Base-by-base conservation (phyloP, 352 stramenopile genomes). In the Pythium sukuiense region DNA sequence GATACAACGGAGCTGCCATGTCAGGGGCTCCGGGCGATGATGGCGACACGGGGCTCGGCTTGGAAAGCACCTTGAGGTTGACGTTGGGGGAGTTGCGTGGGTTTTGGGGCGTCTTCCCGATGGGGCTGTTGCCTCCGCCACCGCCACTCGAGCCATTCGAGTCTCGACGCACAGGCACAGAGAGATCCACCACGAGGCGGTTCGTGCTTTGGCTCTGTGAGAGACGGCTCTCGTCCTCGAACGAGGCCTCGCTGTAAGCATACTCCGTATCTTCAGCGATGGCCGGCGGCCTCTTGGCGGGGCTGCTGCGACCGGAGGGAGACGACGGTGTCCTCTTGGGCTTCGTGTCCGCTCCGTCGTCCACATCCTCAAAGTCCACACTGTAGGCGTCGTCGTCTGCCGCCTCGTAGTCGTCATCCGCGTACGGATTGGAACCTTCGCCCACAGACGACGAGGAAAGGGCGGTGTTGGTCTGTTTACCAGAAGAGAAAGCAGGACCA, bases 291-390 rank as follows among this genome's bases (percentile, higher is more conserved):
- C 41, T 45, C 55, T 7, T 58, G 2, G 33, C 35, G 52, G 45
- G 45, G 55, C 18, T 66, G 27, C 50, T 56, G 13, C 50, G 50
- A 14, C 50, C 30, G 13, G 30, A 30, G 30, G 52, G 26, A 50
- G 67, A 55, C 59, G 59, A 30, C 29, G 35, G 9, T 14, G 37
- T 30, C 8, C 48, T 62, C 33, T 37, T 53, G 20, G 26, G 2
- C 13, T 54, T 68, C 5, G 50, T 24, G 49, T 67, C 41, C 1
- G 70, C 56, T 9, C 68, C 66, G 33, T 80, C 76, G 39, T 81
- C 74, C 9, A 76, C 63, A 12, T 88, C 77, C 58, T 92, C 83
- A 70, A 90, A 92, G 61, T 91, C 83, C 29, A 78, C 79, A 59
- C 83, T 92, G 69, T 93, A 93, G 35, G 50, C 62, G 45, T 79